Percentiles rank a stretch among this genome's conserved stretches.
phyloP scores from a whole-genome alignment of 2,329 filamentous ascomycete genomes.

The Aspergillus sp. region DNA sequence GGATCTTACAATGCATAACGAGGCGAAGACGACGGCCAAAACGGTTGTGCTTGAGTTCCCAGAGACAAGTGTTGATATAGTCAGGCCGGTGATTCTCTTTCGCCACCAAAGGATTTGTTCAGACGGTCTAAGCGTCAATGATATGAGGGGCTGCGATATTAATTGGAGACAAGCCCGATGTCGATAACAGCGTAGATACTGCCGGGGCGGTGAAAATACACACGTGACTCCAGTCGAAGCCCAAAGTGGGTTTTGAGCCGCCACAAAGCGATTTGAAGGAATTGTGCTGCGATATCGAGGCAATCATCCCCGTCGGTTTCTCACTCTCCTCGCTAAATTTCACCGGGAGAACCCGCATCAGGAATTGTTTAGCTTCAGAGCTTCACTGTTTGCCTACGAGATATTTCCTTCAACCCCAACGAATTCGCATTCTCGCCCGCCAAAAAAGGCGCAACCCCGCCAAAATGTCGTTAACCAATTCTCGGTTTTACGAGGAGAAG shows the following conservation, averaged over 20 bases:
- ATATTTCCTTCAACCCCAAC: neutral
- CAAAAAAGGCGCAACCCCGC: conserved; percentile 45
- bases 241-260: conserved; percentile 41
- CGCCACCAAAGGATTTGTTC: neutral
- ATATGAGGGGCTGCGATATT: neutral
- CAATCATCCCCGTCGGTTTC: conserved; percentile 14
- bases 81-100: neutral
- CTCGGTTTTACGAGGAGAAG: conserved; percentile 96
- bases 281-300: conserved; percentile 28
- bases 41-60: neutral
- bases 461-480: conserved; percentile 93
- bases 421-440: conserved; percentile 14
- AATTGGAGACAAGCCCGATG: neutral
- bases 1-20: conserved; percentile 3
- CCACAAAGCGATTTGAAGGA: conserved; percentile 38
- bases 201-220: conserved; percentile 17
- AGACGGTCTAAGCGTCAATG: neutral
- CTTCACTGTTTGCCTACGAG: neutral
- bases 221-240: conserved; percentile 17
- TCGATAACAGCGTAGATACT: neutral
- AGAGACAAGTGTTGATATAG: neutral
- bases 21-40: neutral
- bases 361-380: conserved; percentile 6
- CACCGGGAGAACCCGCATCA: neutral
- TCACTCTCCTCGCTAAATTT: neutral